Base-by-base conservation (phyloP, 495 filamentous ascomycete genomes). In the Rhizodiscina lignyota region DNA sequence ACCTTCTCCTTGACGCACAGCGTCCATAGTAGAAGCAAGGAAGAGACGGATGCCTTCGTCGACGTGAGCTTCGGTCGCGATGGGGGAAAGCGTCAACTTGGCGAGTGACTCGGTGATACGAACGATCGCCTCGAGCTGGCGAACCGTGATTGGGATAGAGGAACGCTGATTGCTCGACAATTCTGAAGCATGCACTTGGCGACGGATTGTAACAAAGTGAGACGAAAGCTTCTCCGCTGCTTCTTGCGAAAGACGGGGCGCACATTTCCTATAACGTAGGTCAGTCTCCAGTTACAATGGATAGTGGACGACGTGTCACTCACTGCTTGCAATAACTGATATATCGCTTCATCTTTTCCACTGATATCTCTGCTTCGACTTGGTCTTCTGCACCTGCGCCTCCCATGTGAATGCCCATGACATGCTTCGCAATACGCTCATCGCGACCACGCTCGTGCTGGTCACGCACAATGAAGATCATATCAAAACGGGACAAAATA, bases 401-500 rank as follows among this genome's bases (percentile, higher is more conserved):
- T 36, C 83, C 82, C 85, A 94, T 99, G 50, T 94, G 85, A 42
- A 96, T 84, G 32, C 78, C 79, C 82, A 96, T 94, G 45, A 99
- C 87, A 66, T 96, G 89, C 34, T 79, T 82, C 10, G 91, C 91
- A 34, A 99, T 94, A 1, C 68, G 75, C 61, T 96, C 87, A 56
- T 99, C 91, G 45, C 84, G 74, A 27, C 66, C 73, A 27, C 82
- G 74, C 33, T 91, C 81, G 56, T 99, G 91, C 36, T 92, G 84
- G 49, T 99, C 91, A 22, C 81, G 82, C 31, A 99, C 86, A 43
- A 99, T 92, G 65, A 96, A 99, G 48, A 99, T 94, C 85, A 99
- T 94, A 59, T 99, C 91, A 60, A 99, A 99, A 62, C 91, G 78
- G 1, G 89, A 96, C 34, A 99, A 56, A 52, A 99, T 96, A 15